These are phyloP conservation scores for Suhomyces bribrorum DNA, from an alignment of 1,139 yeast species.

Conservation along the genomic window DNA sequence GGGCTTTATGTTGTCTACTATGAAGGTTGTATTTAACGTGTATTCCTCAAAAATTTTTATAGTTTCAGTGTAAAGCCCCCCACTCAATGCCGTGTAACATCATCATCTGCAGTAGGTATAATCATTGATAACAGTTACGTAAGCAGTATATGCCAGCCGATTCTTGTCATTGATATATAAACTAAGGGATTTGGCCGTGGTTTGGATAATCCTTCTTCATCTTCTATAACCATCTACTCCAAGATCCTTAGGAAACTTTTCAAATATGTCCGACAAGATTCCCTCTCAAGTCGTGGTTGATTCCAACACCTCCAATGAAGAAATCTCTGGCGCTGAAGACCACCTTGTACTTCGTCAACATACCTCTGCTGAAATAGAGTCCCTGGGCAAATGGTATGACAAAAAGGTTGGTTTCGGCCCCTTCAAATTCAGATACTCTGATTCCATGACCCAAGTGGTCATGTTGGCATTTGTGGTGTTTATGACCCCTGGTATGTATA, in stretches of 20 bases:
- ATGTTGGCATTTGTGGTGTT: constrained; percentile 53
- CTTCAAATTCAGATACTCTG: constrained; percentile 39
- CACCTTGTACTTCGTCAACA: constrained; percentile 31
- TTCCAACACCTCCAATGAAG: constrained; percentile 10
- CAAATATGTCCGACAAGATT: constrained; percentile 1
- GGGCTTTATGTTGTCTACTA: background rate
- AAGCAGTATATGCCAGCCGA: constrained; percentile 2
- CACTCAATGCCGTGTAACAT: constrained; percentile 13
- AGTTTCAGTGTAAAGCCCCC: background rate
- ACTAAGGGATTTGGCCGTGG: background rate
- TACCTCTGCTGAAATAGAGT: constrained; percentile 30
- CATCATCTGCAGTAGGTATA: constrained; percentile 2
- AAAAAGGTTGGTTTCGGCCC: constrained; percentile 18
- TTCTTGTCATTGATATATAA: background rate
- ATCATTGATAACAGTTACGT: constrained; percentile 10
- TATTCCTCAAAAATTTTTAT: background rate
- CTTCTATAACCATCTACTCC: background rate
- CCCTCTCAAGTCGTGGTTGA: constrained; percentile 13
- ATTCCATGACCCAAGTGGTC: constrained; percentile 46
- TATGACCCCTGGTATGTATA: constrained; percentile 60
- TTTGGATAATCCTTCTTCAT: background rate
- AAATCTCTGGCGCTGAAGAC: constrained; percentile 13
- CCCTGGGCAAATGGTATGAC: constrained; percentile 47
- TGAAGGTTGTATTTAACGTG: background rate
- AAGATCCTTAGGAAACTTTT: background rate